phyloP scores from a whole-genome alignment of 1,284 basidiomycete species.

The Ganoderma resinaceum region DNA sequence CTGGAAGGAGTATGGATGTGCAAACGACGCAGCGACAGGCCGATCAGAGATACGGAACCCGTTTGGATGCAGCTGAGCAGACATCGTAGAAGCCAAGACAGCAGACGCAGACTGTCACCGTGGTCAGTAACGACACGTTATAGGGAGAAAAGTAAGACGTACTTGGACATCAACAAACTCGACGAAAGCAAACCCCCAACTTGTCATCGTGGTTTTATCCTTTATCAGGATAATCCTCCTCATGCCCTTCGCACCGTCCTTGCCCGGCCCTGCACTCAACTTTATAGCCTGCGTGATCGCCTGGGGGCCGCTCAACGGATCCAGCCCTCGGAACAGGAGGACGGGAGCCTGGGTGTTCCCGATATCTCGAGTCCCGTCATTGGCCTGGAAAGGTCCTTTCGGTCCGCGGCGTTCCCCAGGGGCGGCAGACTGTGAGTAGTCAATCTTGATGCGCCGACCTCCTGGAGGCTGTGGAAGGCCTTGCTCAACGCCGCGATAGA shows the following conservation, averaged over 20 bases:
- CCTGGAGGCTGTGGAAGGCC: conserved; percentile 59
- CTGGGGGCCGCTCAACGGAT: conserved; percentile 84
- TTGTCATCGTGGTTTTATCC: conserved; percentile 82
- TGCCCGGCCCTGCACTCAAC: conserved; percentile 67
- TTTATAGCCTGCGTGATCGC: conserved; percentile 84
- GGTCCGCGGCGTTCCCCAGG: conserved; percentile 67
- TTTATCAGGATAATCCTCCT: conserved; percentile 86
- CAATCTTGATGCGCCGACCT: conserved; percentile 87
- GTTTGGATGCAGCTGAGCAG: conserved; percentile 81
- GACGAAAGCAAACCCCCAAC: conserved; percentile 93
- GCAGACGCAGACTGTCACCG: conserved; percentile 66
- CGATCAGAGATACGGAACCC: conserved; percentile 89
- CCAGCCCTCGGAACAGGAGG: conserved; percentile 87
- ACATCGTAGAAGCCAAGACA: conserved; percentile 83
- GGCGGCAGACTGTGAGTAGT: conserved; percentile 83
- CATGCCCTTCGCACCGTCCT: conserved; percentile 84
- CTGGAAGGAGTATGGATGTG: conserved; percentile 86
- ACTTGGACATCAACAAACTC: conserved; percentile 88
- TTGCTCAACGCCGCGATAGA: conserved; percentile 73
- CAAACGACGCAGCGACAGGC: conserved; percentile 89
- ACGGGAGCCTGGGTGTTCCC: conserved; percentile 83
- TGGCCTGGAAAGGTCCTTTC: conserved; percentile 65
- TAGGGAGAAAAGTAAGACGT: conserved; percentile 29
- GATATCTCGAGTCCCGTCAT: conserved; percentile 95
- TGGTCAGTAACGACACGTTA: conserved; percentile 21